Evolutionary conservation across 805 yeast species (phyloP), one percentile per base, ranked within the genome.

Genomic region (Wickerhamiella bombiphila): DNA sequence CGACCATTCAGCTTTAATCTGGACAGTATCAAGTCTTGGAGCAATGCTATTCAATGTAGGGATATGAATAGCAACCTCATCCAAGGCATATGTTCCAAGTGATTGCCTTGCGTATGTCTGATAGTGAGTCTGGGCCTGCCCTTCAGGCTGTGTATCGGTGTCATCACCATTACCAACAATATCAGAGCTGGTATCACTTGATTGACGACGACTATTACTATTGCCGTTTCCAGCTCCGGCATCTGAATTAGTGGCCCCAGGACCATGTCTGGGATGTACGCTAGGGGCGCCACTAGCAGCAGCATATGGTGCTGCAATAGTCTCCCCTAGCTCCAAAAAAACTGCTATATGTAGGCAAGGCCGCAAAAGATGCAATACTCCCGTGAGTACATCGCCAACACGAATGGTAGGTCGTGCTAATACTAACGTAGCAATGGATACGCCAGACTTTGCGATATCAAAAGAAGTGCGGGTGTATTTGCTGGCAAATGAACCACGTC

Each of bases 381-480:
- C 42, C 16, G 61, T 59, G 6, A 74, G 56, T 14, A 62, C 60
- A 31, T 69, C 75, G 2, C 73, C 68, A 3, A 63, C 54, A 15
- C 66, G 42, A 21, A 51, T 52, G 3, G 53, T 49, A 0, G 64
- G 61, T 31, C 54, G 48, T 4, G 59, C 52, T 17, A 59, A 40
- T 20, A 49, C 43, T 25, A 56, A 38, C 2, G 50, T 58, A 0
- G 72, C 66, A 6, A 72, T 57, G 9, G 56, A 48, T 32, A 57
- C 50, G 6, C 66, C 61, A 37, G 64, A 57, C 38, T 66, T 54
- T 29, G 65, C 64, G 5, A 72, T 64, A 31, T 60, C 63, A 34
- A 51, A 60, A 13, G 47, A 45, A 17, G 50, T 47, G 33, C 49
- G 48, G 15, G 49, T 38, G 39, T 39, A 37, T 21, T 38, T n/a